Conservation (phyloP, 2,329 filamentous ascomycete genomes). For the Hypoxylon sp. region DNA sequence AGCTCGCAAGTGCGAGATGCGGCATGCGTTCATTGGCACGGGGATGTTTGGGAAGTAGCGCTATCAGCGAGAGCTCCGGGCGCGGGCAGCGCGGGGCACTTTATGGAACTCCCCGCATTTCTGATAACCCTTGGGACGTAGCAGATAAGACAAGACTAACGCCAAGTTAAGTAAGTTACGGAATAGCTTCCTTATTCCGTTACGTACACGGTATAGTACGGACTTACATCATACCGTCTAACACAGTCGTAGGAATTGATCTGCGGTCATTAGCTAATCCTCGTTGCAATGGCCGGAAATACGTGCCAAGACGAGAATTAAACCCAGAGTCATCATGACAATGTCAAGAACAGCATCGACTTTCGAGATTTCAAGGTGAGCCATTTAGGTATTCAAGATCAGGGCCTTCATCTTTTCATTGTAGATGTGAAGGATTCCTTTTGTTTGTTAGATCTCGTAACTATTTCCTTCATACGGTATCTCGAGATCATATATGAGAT, state of each 20-base stretch:
- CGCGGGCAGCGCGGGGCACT: constrained; percentile 17
- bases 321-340: constrained; percentile 1
- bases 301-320: constrained; percentile 41
- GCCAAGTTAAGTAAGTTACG: background rate
- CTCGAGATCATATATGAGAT: background rate
- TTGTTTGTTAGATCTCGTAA: background rate
- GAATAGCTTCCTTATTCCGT: background rate
- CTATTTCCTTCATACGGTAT: background rate
- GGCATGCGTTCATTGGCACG: constrained; percentile 36
- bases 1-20: constrained; percentile 27
- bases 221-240: constrained; percentile 5
- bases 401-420: background rate
- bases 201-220: background rate
- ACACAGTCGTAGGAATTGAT: constrained; percentile 21
- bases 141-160: constrained; percentile 15
- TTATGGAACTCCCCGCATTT: constrained; percentile 11
- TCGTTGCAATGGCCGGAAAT: constrained; percentile 27
- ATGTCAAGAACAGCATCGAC: constrained; percentile 3
- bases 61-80: constrained; percentile 27
- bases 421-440: background rate
- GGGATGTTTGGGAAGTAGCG: constrained; percentile 12
- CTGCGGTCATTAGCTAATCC: constrained; percentile 1
- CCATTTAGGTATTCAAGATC: constrained; percentile 3
- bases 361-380: constrained; percentile 1
- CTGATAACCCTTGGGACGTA: constrained; percentile 3